These are phyloP conservation scores for Obelidium mucronatum DNA, from an alignment of 192 early-diverging fungal species.

Conservation along the genomic window DNA sequence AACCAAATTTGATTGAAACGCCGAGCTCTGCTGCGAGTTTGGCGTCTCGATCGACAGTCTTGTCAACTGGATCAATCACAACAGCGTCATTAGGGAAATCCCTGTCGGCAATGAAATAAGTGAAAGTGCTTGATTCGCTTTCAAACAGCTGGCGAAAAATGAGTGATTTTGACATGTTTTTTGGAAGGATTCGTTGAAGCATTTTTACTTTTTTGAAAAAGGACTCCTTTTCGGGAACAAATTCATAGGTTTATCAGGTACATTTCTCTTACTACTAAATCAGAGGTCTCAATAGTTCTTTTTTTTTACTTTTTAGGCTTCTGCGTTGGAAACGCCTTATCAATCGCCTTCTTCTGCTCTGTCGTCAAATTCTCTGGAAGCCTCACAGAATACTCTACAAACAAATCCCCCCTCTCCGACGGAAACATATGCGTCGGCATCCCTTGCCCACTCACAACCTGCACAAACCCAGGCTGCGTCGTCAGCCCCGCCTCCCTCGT, in stretches of 20 bases:
- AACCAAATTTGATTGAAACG: constrained; percentile 27
- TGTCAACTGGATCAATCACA: constrained; percentile 35
- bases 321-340: constrained; percentile 33
- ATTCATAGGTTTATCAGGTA: no score
- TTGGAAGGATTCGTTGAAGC: no score
- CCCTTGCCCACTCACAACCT: constrained; percentile 79
- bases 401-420: constrained; percentile 77
- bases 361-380: constrained; percentile 72
- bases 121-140: constrained; percentile 21
- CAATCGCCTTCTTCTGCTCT: constrained; percentile 37
- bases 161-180: not conserved
- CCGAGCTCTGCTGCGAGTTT: constrained; percentile 13
- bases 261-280: no score
- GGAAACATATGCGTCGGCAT: constrained; percentile 79
- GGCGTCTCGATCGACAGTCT: constrained; percentile 28
- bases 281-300: no score
- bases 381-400: constrained; percentile 85
- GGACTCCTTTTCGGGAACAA: no score
- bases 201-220: no score
- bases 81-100: constrained; percentile 24
- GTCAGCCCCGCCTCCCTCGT: constrained; percentile 49
- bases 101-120: constrained; percentile 29
- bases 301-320: no score
- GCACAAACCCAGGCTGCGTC: constrained; percentile 78
- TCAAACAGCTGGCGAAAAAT: constrained; percentile 12